A percentile compares a stretch with the other conserved stretches of the same genome.
phyloP scores from a whole-genome alignment of 345 rosid species.

The Syzygium aqueum region DNA sequence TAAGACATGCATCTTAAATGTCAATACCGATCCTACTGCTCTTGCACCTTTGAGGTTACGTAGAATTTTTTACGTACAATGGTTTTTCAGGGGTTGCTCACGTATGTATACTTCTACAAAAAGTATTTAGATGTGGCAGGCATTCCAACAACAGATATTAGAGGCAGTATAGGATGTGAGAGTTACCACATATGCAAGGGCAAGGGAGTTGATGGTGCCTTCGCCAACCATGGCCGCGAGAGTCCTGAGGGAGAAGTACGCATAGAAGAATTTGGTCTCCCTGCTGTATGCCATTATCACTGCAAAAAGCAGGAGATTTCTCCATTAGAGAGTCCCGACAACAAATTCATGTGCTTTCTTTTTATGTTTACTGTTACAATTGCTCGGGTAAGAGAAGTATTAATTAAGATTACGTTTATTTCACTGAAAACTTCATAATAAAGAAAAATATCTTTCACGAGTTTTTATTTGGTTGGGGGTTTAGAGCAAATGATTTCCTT shows the following conservation, averaged over 20 bases:
- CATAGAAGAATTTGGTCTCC: constrained; percentile 53
- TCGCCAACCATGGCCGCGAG: constrained; percentile 60
- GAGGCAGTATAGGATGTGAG: neutral
- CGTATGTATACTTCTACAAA: neutral
- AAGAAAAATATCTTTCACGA: neutral
- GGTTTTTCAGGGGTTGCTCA: neutral
- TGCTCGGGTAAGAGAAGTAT: neutral
- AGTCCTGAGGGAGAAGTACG: constrained; percentile 46
- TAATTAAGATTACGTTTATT: neutral
- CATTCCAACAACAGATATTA: neutral
- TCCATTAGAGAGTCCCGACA: neutral
- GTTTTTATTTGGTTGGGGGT: neutral
- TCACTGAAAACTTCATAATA: neutral
- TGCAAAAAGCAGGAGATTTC: constrained; percentile 18
- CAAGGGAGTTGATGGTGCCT: constrained; percentile 58
- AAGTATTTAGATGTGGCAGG: neutral
- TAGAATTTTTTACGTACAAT: neutral
- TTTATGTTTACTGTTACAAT: neutral
- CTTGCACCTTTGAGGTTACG: neutral
- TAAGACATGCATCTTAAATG: neutral
- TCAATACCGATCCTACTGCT: neutral
- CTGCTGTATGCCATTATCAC: constrained; percentile 71
- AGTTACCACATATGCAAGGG: constrained; percentile 78
- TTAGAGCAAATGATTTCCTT: neutral
- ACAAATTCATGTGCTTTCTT: neutral